phyloP scores from a whole-genome alignment of 2,329 filamentous ascomycete genomes.

The Sordariomycetes sp. region DNA sequence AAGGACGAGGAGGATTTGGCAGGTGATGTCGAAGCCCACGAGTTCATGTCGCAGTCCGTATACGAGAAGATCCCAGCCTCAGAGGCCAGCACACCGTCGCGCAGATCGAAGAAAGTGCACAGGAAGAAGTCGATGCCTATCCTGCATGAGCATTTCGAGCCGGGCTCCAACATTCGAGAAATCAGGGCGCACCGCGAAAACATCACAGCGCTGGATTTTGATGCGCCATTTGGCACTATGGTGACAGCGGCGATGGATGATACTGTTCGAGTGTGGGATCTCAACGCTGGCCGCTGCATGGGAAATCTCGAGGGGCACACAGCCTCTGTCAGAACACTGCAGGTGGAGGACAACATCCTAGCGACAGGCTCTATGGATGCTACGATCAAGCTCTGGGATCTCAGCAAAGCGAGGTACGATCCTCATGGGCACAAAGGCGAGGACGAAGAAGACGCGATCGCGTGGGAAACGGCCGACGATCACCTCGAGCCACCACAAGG shows the following conservation, averaged over 20 bases:
- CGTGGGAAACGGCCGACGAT: constrained; percentile 63
- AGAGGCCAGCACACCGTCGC: constrained; percentile 35
- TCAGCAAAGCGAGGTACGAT: constrained; percentile 80
- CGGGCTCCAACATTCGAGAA: constrained; percentile 81
- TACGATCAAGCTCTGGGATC: constrained; percentile 88
- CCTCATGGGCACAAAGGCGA: constrained; percentile 55
- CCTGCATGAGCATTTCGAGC: constrained; percentile 88
- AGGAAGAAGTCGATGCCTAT: constrained; percentile 85
- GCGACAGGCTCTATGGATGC: constrained; percentile 93
- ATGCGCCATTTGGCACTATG: constrained; percentile 93
- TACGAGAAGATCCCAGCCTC: constrained; percentile 79
- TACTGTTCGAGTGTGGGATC: constrained; percentile 90
- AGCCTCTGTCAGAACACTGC: constrained; percentile 82
- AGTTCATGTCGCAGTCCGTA: constrained; percentile 96
- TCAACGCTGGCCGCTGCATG: constrained; percentile 87
- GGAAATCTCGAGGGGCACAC: constrained; percentile 89
- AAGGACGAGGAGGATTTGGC: constrained; percentile 45
- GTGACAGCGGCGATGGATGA: constrained; percentile 90
- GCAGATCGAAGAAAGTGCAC: constrained; percentile 42
- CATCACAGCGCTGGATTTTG: constrained; percentile 89
- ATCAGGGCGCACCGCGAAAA: constrained; percentile 80
- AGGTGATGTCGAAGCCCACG: constrained; percentile 36
- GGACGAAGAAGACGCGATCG: constrained; percentile 58
- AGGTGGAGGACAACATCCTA: constrained; percentile 92
- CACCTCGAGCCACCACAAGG: constrained; percentile 63